Percentiles rank a stretch among this genome's conserved stretches.
phyloP scores from a whole-genome alignment of 306 rosid genomes.

The Notholithocarpus densiflorus region DNA sequence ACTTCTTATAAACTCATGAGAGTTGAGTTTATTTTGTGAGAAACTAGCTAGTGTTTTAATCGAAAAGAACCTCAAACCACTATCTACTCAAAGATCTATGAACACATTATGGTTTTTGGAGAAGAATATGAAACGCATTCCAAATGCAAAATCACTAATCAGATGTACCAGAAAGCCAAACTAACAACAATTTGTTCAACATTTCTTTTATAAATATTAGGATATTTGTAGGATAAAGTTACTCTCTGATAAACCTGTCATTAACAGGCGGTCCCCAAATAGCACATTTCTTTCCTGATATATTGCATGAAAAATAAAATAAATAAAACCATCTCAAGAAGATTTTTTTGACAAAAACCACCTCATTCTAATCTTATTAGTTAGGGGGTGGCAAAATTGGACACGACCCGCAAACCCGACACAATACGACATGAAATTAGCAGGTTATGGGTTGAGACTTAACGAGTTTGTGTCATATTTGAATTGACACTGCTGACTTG shows the following conservation, averaged over 20 bases:
- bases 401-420: rapidly evolving
- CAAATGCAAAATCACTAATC: background rate
- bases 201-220: background rate
- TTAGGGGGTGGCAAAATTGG: no score
- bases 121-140: background rate
- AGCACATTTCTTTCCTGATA: background rate
- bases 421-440: no score
- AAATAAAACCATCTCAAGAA: background rate
- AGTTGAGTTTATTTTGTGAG: background rate
- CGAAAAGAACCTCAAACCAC: background rate
- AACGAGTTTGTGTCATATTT: rapidly evolving
- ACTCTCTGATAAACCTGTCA: background rate
- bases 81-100: background rate
- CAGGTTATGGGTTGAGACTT: no score
- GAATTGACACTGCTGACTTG: rapidly evolving
- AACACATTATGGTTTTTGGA: background rate
- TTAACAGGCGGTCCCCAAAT: background rate
- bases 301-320: no score
- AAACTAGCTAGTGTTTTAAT: background rate
- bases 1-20: background rate
- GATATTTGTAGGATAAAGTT: background rate
- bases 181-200: background rate
- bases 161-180: background rate
- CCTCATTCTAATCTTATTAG: background rate
- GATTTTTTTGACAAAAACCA: background rate